Conservation (phyloP, 805 yeast species). For the Phaffomyces opuntiae region DNA sequence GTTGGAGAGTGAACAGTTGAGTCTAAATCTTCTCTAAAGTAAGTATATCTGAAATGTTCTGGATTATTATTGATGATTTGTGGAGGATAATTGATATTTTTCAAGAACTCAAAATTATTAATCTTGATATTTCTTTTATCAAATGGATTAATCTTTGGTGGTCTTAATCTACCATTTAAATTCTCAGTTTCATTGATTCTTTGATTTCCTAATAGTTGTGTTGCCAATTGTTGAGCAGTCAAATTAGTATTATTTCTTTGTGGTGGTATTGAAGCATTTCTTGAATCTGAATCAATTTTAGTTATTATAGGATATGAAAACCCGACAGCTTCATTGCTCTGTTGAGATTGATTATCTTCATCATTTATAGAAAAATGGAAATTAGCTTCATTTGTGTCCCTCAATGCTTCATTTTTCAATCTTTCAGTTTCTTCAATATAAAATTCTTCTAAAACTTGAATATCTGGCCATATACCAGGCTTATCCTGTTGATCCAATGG, state of each 20-base stretch:
- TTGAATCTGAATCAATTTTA: conserved; percentile 28
- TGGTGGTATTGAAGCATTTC: neutral
- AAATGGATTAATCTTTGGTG: conserved; percentile 74
- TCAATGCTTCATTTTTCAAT: conserved; percentile 32
- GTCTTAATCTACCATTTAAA: conserved; percentile 61
- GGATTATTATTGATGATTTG: conserved; percentile 38
- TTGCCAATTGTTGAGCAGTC: conserved; percentile 7
- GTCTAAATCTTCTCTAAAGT: conserved; percentile 82
- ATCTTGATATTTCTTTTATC: conserved; percentile 28
- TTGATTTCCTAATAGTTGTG: conserved; percentile 26
- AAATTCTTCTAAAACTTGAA: conserved; percentile 66
- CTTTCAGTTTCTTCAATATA: conserved; percentile 59
- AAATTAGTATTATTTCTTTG: conserved; percentile 2
- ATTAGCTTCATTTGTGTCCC: conserved; percentile 32
- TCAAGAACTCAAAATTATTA: conserved; percentile 18
- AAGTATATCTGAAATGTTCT: conserved; percentile 73
- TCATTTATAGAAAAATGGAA: conserved; percentile 29
- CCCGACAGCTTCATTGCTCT: conserved; percentile 21
- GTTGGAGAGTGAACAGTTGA: conserved; percentile 89
- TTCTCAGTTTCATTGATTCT: conserved; percentile 51
- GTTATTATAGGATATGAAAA: conserved; percentile 36
- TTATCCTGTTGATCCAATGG: conserved; percentile 41
- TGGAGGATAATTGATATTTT: conserved; percentile 33
- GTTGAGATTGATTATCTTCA: conserved; percentile 4
- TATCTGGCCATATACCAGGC: conserved; percentile 70